These are phyloP conservation scores for Anisodus tanguticus DNA, from an alignment of 257 asterid species.

Conservation along the genomic window DNA sequence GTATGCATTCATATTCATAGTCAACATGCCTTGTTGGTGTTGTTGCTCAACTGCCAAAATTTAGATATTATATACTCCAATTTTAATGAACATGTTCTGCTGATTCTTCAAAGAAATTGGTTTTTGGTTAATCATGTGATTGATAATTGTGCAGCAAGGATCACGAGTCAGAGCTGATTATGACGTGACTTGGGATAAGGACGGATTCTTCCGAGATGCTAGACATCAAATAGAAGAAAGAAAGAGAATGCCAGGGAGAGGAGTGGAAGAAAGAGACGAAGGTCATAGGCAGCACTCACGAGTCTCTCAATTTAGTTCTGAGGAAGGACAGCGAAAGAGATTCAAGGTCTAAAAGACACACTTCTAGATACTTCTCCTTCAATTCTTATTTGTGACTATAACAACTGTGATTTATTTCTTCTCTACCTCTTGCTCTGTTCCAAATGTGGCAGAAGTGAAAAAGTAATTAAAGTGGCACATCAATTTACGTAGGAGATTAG, in stretches of 20 bases:
- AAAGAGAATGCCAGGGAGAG: conserved; percentile 55
- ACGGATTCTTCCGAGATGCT: conserved; percentile 61
- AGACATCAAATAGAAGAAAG: conserved; percentile 60
- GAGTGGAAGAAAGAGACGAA: conserved; percentile 50
- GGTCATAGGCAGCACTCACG: conserved; percentile 51
- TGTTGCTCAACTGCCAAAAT: not conserved
- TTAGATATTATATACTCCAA: not conserved
- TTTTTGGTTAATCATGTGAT: conserved; percentile 27
- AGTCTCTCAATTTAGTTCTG: conserved; percentile 56
- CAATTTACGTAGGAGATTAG: not conserved
- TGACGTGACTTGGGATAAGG: conserved; percentile 84
- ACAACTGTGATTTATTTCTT: conserved; percentile 5
- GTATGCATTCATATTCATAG: not conserved
- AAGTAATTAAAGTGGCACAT: not conserved
- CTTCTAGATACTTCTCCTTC: not conserved
- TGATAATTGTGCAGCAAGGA: conserved; percentile 70
- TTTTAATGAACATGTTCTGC: not conserved
- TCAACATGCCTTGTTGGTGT: not conserved
- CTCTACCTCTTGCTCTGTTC: not conserved
- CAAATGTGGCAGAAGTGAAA: conserved; percentile 12
- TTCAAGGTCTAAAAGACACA: conserved; percentile 58
- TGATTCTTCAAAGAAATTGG: not conserved
- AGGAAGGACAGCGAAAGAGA: conserved; percentile 68
- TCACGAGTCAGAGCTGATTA: conserved; percentile 89
- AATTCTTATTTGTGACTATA: not conserved